These are phyloP conservation scores for Colletotrichum chlorophyti DNA, from an alignment of 2,329 filamentous ascomycete species.

Conservation along the genomic window DNA sequence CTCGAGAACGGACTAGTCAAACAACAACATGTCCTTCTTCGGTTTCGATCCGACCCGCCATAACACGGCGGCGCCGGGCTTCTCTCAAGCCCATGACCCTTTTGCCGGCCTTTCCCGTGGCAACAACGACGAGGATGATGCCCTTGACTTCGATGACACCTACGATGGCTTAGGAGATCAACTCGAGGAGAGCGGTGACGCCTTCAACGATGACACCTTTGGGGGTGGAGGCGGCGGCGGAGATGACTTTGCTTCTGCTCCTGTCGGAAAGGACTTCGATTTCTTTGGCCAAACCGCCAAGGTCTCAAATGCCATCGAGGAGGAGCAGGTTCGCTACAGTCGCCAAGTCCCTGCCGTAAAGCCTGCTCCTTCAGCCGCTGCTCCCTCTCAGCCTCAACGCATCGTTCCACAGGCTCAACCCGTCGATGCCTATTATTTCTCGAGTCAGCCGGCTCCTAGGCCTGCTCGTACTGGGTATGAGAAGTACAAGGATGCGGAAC, in stretches of 20 bases:
- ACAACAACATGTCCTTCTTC: conserved; percentile 82
- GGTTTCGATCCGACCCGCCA: conserved; percentile 80
- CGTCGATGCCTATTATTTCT: conserved; percentile 37
- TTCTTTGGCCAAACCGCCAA: conserved; percentile 94
- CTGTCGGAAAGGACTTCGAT: conserved; percentile 91
- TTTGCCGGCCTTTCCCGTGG: conserved; percentile 81
- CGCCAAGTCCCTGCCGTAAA: conserved; percentile 71
- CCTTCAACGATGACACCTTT: conserved; percentile 97
- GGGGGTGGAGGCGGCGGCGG: conserved; percentile 51
- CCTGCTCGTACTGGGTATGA: conserved; percentile 86
- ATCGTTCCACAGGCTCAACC: conserved; percentile 32
- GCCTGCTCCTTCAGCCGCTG: conserved; percentile 37
- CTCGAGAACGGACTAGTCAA: conserved; percentile 10
- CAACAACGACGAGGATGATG: conserved; percentile 64
- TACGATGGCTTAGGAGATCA: conserved; percentile 94
- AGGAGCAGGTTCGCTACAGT: conserved; percentile 86
- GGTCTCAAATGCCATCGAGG: conserved; percentile 83
- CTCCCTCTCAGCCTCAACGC: conserved; percentile 35
- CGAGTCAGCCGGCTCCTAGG: conserved; percentile 43
- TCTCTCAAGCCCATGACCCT: conserved; percentile 83
- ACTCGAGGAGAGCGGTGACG: conserved; percentile 91
- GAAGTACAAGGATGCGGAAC: conserved; percentile 80
- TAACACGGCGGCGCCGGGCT: conserved; percentile 75
- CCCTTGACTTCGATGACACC: conserved; percentile 89
- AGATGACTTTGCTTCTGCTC: conserved; percentile 47